Base-by-base conservation (phyloP, 75 land plant species). In the Selaginella tamariscina region DNA sequence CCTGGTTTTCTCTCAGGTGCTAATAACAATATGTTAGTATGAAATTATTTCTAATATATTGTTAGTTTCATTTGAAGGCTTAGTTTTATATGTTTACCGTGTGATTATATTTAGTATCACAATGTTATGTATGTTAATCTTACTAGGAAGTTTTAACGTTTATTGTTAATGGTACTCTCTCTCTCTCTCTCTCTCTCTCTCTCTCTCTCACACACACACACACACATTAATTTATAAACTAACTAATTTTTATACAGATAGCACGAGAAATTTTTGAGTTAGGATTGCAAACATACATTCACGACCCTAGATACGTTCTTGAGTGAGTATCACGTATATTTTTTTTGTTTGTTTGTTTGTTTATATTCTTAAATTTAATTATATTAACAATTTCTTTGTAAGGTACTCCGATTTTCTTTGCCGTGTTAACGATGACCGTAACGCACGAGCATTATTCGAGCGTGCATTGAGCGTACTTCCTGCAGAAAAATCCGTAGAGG, bases 401-500 rank as follows among this genome's bases (percentile, higher is more conserved):
- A 95, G 99, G 65, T 95, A 95, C 85, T 88, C 91, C 72, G 99
- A 95, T 75, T 95, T 95, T 66, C 77, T 95, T 64, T 83, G 84
- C 68, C 97, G 87, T 26, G 68, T 95, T 76, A 95, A 95, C 85
- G 99, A 95, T 78, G 99, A 95, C 57, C 84, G 88, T 73, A 95
- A 95, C 73, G 88, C 88, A 18, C 84, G 99, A 18, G 99, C 86
- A 21, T 80, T 95, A 65, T 95, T 95, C 80, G 99, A 95, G 76
- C 80, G 99, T 26, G 88, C 99, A 33, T 73, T 95, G 59, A 95
- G 85, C 62, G 81, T 82, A 0, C 89, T 95, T 56, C 89, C 99
- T 30, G 81, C 87, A 32, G 88, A 91, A 64, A 84, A 90, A 44
- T 95, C 99, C 60, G 81, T 78, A 68, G 99, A 95, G 92, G 99